Base-by-base conservation (phyloP, 2,329 filamentous ascomycete species). In the Fusarium tuaranense region DNA sequence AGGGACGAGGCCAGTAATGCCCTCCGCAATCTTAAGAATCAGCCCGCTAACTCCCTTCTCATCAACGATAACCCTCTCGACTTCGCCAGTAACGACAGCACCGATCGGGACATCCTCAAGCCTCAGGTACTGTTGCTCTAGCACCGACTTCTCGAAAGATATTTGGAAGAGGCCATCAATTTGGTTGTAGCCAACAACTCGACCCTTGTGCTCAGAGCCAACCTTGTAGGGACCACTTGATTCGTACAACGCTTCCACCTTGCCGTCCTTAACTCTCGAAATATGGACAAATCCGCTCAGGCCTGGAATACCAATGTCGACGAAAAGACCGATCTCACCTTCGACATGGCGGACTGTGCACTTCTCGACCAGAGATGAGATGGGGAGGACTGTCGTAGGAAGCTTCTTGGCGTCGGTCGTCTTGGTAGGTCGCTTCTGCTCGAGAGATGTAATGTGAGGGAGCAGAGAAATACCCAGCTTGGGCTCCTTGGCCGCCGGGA, bases 201-300 rank as follows among this genome's bases (percentile, higher is more conserved):
- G 92, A 46, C 93, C 95, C 62, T 92, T 90, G 83, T 99, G 97
- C 18, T 89, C 90, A 1, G 95, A 93, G 46, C 91, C 95, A 22
- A 93, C 81, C 82, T 95, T 94, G 86, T 92, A 98, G 3, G 92
- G 88, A 0, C 97, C 97, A 20, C 91, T 92, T 5, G 91, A 87
- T 73, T 94, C 91, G 16, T 94, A 94, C 7, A 99, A 87, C 2
- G 90, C 90, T 73, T 98, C 97, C 63, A 98, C 89, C 82, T 97
- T 97, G 76, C 93, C 92, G 81, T 99, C 96, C 69, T 96, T 93
- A 71, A 99, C 90, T 73, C 94, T 91, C 1, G 97, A 99, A 74
- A 99, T 97, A 82, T 99, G 97, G 25, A 97, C 95, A 79, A 98
- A 99, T 12, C 94, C 94, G n/a, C 90, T 87, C 4, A 96, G 86